These are phyloP conservation scores for Wickerhamomyces pijperi DNA, from an alignment of 805 yeast species.

Conservation along the genomic window DNA sequence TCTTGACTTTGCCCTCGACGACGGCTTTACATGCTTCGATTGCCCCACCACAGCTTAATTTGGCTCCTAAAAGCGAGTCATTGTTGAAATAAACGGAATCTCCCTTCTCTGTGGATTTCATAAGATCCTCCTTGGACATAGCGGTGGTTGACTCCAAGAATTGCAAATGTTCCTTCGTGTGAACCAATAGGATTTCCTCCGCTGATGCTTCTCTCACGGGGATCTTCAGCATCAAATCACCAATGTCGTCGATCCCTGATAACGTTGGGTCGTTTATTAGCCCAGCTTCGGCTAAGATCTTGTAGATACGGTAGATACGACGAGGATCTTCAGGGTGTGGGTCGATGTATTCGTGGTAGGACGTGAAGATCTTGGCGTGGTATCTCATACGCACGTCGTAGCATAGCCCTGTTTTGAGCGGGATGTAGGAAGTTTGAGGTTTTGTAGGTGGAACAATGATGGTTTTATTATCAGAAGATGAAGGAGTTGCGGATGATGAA, in stretches of 20 bases:
- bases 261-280: conserved; percentile 73
- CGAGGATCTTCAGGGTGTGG: conserved; percentile 99
- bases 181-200: conserved; percentile 82
- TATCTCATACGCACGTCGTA: conserved; percentile 97
- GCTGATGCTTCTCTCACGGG: conserved; percentile 83
- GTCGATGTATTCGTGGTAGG: conserved; percentile 87
- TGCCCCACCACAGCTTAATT: conserved; percentile 91
- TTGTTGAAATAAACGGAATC: conserved; percentile 93
- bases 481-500: too few species aligned
- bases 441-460: conserved; percentile 44
- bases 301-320: conserved; percentile 86
- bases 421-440: conserved; percentile 62
- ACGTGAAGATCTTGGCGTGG: conserved; percentile 88
- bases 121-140: conserved; percentile 66
- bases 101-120: conserved; percentile 79
- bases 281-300: conserved; percentile 90
- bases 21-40: conserved; percentile 95
- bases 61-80: conserved; percentile 80
- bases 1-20: conserved; percentile 83
- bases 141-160: conserved; percentile 64
- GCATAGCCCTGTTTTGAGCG: conserved; percentile 83
- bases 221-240: conserved; percentile 77
- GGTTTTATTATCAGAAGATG: not conserved
- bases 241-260: conserved; percentile 55
- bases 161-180: conserved; percentile 67